Evolutionary conservation across 192 early-diverging fungal genomes (phyloP).

Genomic region (Backusella westeae): DNA sequence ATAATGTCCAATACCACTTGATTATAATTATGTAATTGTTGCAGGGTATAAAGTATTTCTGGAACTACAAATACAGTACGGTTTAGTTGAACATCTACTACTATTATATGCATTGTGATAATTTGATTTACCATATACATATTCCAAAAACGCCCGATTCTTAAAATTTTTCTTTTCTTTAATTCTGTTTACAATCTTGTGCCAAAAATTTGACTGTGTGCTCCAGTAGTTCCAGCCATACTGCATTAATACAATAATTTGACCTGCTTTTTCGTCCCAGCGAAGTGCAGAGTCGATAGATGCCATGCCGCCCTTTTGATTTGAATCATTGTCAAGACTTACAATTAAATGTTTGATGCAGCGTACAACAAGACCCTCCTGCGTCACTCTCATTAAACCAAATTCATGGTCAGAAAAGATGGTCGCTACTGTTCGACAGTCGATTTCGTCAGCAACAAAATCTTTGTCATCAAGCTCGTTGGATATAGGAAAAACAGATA

Average conservation of each 20-base stretch:
- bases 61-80: conserved; percentile 9
- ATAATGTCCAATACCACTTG: conserved; percentile 28
- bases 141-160: conserved; percentile 32
- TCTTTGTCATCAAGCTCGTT: conserved; percentile 22
- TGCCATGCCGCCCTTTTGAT: conserved; percentile 21
- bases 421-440: conserved; percentile 22
- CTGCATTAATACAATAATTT: conserved; percentile 35
- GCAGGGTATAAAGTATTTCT: conserved; percentile 28
- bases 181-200: conserved; percentile 29
- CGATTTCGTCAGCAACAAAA: conserved; percentile 30
- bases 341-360: conserved; percentile 39
- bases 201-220: conserved; percentile 25
- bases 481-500: conserved; percentile 33
- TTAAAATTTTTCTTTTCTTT: conserved; percentile 31
- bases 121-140: conserved; percentile 25
- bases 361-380: conserved; percentile 28
- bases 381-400: conserved; percentile 30
- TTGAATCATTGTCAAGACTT: conserved; percentile 27
- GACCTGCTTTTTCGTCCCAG: conserved; percentile 35
- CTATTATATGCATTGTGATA: not conserved
- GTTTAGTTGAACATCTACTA: not conserved
- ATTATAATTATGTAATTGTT: conserved; percentile 23
- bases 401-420: conserved; percentile 31
- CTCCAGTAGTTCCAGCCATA: conserved; percentile 38
- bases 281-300: conserved; percentile 33